A percentile compares a stretch with the other conserved stretches of the same genome.
Evolutionary conservation across 169 alveolate species (phyloP).

Genomic region (Plasmodium berghei): DNA sequence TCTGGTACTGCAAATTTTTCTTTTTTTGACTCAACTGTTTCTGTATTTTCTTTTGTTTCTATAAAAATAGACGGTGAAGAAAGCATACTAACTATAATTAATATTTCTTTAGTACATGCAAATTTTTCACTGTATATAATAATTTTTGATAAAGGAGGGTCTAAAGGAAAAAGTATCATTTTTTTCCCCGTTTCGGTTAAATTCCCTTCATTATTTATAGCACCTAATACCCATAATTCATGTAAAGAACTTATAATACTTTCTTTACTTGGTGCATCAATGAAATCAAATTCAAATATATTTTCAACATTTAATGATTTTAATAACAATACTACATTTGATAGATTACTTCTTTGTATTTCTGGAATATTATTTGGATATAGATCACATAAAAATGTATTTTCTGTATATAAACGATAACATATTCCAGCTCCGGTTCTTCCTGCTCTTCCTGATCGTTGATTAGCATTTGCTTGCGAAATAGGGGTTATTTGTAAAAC

Average conservation of each 20-base stretch:
- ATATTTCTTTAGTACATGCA: slow-evolving; percentile 95
- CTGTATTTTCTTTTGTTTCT: slow-evolving; percentile 97
- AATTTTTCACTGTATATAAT: slow-evolving; percentile 89
- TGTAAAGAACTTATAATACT: slow-evolving; percentile 97
- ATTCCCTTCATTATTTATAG: slow-evolving; percentile 94
- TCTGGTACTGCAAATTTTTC: slow-evolving; percentile 99
- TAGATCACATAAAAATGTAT: slow-evolving; percentile 95
- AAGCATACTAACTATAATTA: slow-evolving; percentile 98
- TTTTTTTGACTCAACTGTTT: slow-evolving; percentile 94
- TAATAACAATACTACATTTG: slow-evolving; percentile 98
- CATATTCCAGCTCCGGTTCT: slow-evolving; percentile 99
- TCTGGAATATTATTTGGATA: slow-evolving; percentile 99
- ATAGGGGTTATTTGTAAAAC: slow-evolving; percentile 99
- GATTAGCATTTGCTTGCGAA: slow-evolving; percentile 99
- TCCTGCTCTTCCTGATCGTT: slow-evolving; percentile 99
- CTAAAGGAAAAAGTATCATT: slow-evolving; percentile 99
- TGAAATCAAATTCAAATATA: slow-evolving; percentile 97
- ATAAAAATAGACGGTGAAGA: slow-evolving; percentile 97
- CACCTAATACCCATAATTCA: slow-evolving; percentile 98
- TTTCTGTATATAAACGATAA: slow-evolving; percentile 98
- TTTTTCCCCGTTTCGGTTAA: slow-evolving; percentile 85
- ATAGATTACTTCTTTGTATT: slow-evolving; percentile 98
- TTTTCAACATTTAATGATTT: slow-evolving; percentile 97
- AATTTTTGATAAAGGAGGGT: slow-evolving; percentile 99
- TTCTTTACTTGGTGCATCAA: slow-evolving; percentile 99